These are phyloP conservation scores for Lophium mytilinum DNA, from an alignment of 495 filamentous ascomycete genomes.

Conservation along the genomic window DNA sequence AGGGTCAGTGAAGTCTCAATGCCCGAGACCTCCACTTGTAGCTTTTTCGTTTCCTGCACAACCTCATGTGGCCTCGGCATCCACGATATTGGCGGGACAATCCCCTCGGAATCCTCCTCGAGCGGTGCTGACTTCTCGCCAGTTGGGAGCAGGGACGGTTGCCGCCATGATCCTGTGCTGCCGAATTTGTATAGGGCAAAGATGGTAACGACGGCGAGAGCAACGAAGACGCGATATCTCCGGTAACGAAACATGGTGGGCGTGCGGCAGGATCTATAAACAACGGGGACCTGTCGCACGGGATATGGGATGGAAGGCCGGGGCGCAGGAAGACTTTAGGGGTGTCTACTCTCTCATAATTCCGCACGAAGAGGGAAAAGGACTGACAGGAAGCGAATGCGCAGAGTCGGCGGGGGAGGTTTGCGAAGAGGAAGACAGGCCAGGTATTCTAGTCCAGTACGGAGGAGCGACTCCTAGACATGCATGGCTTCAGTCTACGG, in stretches of 20 bases:
- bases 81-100: conserved; percentile 17
- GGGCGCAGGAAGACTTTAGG: no score
- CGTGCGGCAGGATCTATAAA: no score
- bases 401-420: no score
- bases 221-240: conserved; percentile 65
- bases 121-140: conserved; percentile 15
- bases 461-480: no score
- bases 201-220: conserved; percentile 58
- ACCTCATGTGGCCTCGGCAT: conserved; percentile 12
- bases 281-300: no score
- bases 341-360: no score
- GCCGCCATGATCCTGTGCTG: conserved; percentile 21
- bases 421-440: no score
- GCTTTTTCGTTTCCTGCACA: conserved; percentile 16
- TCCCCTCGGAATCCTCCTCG: conserved; percentile 34
- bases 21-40: conserved; percentile 11
- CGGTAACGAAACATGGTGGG: conserved; percentile 62
- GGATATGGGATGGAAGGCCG: no score
- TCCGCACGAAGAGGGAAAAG: no score
- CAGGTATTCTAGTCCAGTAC: no score
- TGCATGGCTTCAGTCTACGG: no score
- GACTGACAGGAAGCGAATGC: no score
- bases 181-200: conserved; percentile 58
- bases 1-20: conserved; percentile 1
- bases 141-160: background rate